phyloP scores from a whole-genome alignment of 768 basidiomycete species.

The Psilocybe cubensis region DNA sequence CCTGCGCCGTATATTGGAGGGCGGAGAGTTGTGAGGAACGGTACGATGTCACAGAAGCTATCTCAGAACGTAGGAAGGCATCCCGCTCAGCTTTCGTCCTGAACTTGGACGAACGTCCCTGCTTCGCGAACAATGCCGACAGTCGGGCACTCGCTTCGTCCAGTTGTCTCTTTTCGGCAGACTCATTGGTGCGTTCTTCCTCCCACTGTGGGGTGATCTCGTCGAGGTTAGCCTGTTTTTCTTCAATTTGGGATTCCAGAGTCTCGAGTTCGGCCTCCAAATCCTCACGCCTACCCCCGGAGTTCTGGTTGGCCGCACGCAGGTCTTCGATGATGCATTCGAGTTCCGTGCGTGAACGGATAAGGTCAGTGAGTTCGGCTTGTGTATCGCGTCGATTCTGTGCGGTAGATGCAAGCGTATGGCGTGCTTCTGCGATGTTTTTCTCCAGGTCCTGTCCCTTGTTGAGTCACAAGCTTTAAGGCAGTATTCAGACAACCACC shows the following conservation, averaged over 20 bases:
- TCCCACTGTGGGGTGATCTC: conserved; percentile 75
- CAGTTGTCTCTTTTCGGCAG: conserved; percentile 63
- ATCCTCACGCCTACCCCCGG: conserved; percentile 64
- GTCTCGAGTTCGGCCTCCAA: conserved; percentile 67
- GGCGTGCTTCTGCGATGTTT: conserved; percentile 69
- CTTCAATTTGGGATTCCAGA: conserved; percentile 61
- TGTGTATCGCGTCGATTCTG: conserved; percentile 78
- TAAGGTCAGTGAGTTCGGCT: conserved; percentile 83
- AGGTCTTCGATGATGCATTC: conserved; percentile 85
- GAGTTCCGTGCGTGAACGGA: conserved; percentile 83
- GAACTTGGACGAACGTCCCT: conserved; percentile 87
- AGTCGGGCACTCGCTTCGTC: conserved; percentile 77
- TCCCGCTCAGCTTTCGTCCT: conserved; percentile 84
- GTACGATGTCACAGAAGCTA: conserved; percentile 68
- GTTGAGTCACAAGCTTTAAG: not conserved
- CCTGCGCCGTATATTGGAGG: conserved; percentile 53
- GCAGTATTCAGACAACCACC: conserved; percentile 19
- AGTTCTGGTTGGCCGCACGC: conserved; percentile 61
- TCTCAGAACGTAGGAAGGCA: conserved; percentile 78
- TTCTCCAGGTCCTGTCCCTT: conserved; percentile 67
- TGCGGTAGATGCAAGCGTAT: conserved; percentile 68
- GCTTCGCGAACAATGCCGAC: conserved; percentile 83
- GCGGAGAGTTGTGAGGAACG: conserved; percentile 57
- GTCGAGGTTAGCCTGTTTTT: conserved; percentile 66
- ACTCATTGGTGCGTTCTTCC: conserved; percentile 51